Evolutionary conservation across 176 grass and related monocot species (phyloP), one percentile per base, ranked within the genome.

Genomic region (Carex kokanica): DNA sequence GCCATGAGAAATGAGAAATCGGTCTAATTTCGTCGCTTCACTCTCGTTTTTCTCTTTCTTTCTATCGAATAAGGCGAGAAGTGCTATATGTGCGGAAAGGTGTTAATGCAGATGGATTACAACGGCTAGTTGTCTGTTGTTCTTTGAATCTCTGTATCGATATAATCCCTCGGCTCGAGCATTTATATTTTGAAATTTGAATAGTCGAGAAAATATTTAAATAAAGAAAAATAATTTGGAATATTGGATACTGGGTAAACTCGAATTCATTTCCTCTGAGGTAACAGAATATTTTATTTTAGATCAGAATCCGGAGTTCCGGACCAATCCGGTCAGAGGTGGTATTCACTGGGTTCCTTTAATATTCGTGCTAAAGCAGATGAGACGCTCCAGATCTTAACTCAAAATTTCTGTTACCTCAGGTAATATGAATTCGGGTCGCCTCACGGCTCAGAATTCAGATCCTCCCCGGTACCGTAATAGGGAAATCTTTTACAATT

Each of bases 1-100:
- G 85, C 96, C 96, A 99, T 99, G 67, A 45, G 57, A 58, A 67
- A 45, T 14, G 20, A 57, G n/a, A 66, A 66, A 36, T 41, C 80
- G 23, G 17, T 86, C 62, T 86, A 6, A 16, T 34, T 78, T 81
- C 2, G 12, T 65, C 41, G 43, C 63, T 74, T 84, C 21, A 58
- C 24, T 58, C 9, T 55, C 23, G 3, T 23, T 53, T 55, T 14
- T 61, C 55, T 16, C n/a, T 69, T n/a, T 47, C 60, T 83, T 27
- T 78, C 84, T 38, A 53, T 31, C 1, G 27, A 41, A 36, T 15
- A 67, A 65, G 80, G 85, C 60, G 74, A 41, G 87, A 20, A 62
- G 21, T 55, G 80, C 13, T 67, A 80, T 36, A 64, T 31, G 80
- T 65, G 52, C 23, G 45, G 13, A 54, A 60, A 47, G 58, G 34